Conservation (phyloP, 441 rosid genomes). For the Rhodomyrtus psidioides region DNA sequence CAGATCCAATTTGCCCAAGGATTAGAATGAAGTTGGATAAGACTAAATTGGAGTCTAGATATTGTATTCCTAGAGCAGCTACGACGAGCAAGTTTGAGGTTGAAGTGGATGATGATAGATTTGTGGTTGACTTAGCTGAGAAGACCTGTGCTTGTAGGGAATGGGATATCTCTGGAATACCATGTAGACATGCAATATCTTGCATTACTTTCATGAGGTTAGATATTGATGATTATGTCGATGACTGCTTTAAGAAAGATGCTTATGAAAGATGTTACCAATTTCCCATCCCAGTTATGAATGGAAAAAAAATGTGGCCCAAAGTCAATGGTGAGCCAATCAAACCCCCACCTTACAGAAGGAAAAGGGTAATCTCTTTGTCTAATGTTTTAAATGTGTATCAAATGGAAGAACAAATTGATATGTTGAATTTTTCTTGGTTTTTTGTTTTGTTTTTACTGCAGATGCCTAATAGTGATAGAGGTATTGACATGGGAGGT, state of each 20-base stretch:
- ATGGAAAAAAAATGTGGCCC: not conserved
- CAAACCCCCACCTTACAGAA: too few relatives aligned
- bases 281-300: not conserved
- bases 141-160: not conserved
- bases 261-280: not conserved
- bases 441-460: not conserved
- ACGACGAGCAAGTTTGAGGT: not conserved
- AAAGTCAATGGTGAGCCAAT: too few relatives aligned
- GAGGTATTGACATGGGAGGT: not conserved
- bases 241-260: not conserved
- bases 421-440: not conserved
- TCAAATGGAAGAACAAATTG: too few relatives aligned
- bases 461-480: not conserved
- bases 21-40: not conserved
- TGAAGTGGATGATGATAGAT: not conserved
- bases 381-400: too few relatives aligned
- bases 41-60: not conserved
- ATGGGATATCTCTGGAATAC: not conserved
- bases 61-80: not conserved
- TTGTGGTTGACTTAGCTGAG: not conserved
- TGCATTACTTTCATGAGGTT: not conserved
- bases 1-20: not conserved
- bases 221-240: not conserved
- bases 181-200: not conserved
- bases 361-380: too few relatives aligned